Evolutionary conservation across 2,329 filamentous ascomycete genomes (phyloP).

Genomic region (Aschersonia sp.): DNA sequence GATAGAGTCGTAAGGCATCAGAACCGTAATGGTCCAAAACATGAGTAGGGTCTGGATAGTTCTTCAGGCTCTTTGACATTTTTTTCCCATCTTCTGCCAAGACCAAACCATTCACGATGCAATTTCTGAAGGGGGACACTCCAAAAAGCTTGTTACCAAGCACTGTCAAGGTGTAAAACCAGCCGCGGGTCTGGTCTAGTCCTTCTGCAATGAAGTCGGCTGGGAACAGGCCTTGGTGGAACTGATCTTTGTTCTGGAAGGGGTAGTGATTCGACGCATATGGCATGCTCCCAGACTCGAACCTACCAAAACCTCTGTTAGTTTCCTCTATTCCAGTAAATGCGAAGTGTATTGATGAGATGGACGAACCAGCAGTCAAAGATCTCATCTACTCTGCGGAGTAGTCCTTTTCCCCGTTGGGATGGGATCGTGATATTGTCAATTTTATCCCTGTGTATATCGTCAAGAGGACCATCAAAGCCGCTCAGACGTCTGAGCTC

Average conservation of each 20-base stretch:
- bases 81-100: slow-evolving; percentile 93
- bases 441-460: slow-evolving; percentile 85
- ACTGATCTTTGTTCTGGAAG: slow-evolving; percentile 74
- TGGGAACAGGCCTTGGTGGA: slow-evolving; percentile 61
- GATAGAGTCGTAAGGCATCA: slow-evolving; percentile 82
- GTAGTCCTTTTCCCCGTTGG: slow-evolving; percentile 68
- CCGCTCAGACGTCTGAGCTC: slow-evolving; percentile 78
- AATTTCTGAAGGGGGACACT: slow-evolving; percentile 79
- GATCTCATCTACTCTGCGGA: slow-evolving; percentile 72
- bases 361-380: slow-evolving; percentile 73
- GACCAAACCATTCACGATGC: slow-evolving; percentile 91
- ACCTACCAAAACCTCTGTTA: too few species aligned
- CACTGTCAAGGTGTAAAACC: slow-evolving; percentile 90
- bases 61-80: slow-evolving; percentile 95
- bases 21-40: slow-evolving; percentile 83
- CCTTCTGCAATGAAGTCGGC: slow-evolving; percentile 92
- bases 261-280: slow-evolving; percentile 86
- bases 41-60: slow-evolving; percentile 76
- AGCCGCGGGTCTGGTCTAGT: slow-evolving; percentile 84
- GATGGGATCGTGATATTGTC: slow-evolving; percentile 91
- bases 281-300: slow-evolving; percentile 91
- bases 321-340: too few species aligned
- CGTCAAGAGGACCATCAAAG: slow-evolving; percentile 67
- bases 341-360: too few species aligned
- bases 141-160: slow-evolving; percentile 80